Conservation (phyloP, 306 rosid genomes). For the Quercus rubra region DNA sequence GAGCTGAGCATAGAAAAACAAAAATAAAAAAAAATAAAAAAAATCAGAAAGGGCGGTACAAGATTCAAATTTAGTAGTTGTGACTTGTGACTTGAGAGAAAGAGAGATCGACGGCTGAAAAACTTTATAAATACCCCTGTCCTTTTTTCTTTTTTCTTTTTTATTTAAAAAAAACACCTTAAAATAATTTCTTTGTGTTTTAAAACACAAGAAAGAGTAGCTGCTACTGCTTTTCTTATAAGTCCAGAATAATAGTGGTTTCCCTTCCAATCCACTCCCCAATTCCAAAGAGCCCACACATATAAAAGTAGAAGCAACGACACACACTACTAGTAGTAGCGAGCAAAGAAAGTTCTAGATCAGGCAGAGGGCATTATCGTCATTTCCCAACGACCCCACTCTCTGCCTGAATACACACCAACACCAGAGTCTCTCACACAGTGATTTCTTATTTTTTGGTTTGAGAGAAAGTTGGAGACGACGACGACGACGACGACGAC, state of each 20-base stretch:
- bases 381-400: conserved; percentile 22
- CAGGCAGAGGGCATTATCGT: conserved; percentile 33
- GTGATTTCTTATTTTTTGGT: background rate
- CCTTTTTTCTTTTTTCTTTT: background rate
- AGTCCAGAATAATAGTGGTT: background rate
- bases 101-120: background rate
- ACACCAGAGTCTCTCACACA: background rate
- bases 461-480: background rate
- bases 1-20: background rate
- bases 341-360: conserved; percentile 21
- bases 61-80: conserved; percentile 31
- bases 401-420: background rate
- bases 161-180: too few relatives aligned
- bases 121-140: background rate
- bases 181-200: conserved; percentile 29
- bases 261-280: conserved; percentile 37
- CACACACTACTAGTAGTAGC: background rate
- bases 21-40: background rate
- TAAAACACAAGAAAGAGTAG: conserved; percentile 49
- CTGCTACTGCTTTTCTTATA: conserved; percentile 39
- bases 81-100: background rate
- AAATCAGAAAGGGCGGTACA: conserved; percentile 35
- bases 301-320: background rate
- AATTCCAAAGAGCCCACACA: background rate
- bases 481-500: background rate